phyloP scores from a whole-genome alignment of 2,329 filamentous ascomycete genomes.

The Nigrograna mackinnonii region DNA sequence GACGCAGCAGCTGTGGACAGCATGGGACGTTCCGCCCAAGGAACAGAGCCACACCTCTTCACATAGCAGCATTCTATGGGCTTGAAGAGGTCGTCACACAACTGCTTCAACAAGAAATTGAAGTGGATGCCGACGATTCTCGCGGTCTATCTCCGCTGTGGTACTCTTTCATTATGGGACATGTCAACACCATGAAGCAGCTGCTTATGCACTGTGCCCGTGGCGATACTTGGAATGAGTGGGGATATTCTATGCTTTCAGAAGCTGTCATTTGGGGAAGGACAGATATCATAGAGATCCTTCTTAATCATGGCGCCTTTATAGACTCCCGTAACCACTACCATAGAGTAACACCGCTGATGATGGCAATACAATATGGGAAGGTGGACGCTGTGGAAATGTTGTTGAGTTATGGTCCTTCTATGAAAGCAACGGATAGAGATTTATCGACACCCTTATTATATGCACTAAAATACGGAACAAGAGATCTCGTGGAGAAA shows the following conservation, averaged over 20 bases:
- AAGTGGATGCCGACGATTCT: background rate
- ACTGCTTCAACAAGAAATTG: background rate
- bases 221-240: background rate
- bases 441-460: too few species aligned
- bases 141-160: background rate
- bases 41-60: background rate
- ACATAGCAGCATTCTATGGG: background rate
- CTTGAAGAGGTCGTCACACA: background rate
- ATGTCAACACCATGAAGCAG: background rate
- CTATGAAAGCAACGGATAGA: too few species aligned
- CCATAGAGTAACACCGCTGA: too few species aligned
- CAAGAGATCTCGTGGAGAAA: too few species aligned
- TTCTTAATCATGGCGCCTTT: background rate
- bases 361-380: too few species aligned
- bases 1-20: background rate
- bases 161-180: background rate
- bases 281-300: background rate
- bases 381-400: too few species aligned
- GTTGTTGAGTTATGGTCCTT: too few species aligned
- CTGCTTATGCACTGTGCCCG: too few species aligned
- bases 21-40: background rate
- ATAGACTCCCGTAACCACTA: background rate
- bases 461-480: too few species aligned
- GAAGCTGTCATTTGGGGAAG: background rate
- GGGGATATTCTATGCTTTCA: background rate